Evolutionary conservation across 176 grass and related monocot genomes (phyloP).

Genomic region (Aegilops sharonensis): DNA sequence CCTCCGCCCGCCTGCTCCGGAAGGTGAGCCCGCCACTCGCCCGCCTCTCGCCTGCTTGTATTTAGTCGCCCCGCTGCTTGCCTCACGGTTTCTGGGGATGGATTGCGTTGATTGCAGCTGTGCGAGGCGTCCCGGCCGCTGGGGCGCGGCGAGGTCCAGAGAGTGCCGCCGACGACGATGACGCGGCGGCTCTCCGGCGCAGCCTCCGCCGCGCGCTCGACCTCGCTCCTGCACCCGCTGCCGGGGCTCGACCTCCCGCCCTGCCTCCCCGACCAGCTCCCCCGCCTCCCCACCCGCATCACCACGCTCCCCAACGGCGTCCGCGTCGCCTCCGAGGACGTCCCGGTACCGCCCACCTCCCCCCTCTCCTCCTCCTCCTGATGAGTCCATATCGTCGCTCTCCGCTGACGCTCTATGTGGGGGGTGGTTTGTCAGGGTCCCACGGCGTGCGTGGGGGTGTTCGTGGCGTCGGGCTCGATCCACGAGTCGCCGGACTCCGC

Average conservation of each 20-base stretch:
- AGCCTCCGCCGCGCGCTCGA: constrained; percentile 24
- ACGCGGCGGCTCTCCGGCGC: constrained; percentile 29
- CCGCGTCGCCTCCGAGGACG: constrained; percentile 70
- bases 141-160: constrained; percentile 14
- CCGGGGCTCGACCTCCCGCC: constrained; percentile 45
- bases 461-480: constrained; percentile 74
- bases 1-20: constrained; percentile 29
- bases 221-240: constrained; percentile 55
- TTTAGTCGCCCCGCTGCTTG: background rate
- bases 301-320: constrained; percentile 87
- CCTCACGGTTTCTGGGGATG: background rate
- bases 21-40: background rate
- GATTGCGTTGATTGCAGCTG: constrained; percentile 19
- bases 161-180: background rate
- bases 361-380: background rate
- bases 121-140: constrained; percentile 22
- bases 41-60: no score
- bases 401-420: background rate
- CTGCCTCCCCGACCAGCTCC: constrained; percentile 44
- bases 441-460: constrained; percentile 68
- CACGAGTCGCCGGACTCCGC: constrained; percentile 51
- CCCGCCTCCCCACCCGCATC: constrained; percentile 50
- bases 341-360: constrained; percentile 15
- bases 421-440: constrained; percentile 48
- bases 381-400: background rate